Evolutionary conservation across 2,329 filamentous ascomycete genomes (phyloP), one percentile per base, ranked within the genome.

Genomic region (Rhynchosporium graminicola): DNA sequence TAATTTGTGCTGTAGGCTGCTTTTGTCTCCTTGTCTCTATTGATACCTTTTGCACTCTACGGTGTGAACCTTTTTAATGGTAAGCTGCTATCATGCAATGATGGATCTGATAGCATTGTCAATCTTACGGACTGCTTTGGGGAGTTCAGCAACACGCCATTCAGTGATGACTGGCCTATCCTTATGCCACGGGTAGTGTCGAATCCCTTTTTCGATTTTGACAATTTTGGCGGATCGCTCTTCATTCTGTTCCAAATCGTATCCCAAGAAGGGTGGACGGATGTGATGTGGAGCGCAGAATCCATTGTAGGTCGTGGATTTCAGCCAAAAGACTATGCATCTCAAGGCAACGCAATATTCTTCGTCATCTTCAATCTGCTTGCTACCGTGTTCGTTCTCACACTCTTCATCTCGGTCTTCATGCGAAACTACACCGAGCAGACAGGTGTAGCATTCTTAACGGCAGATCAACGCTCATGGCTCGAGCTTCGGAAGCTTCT

Each of bases 381-480:
- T 70, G 92, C 92, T 38, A 95, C 95, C 0, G 94, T 99, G 67
- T 99, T 99, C 77, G 90, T 99, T 65, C 82, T 99, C 73, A 99
- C 95, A 0, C 80, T 99, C 73, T 99, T 99, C 76, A 96, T 99
- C 54, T 98, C 95, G 61, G 95, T 99, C 65, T 99, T 99, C 76
- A 99, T 99, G 95, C 91, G 95, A 65, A 99, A 97, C 75, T 99
- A 99, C 77, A 99, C 95, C 0, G 95, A 99, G 77, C 93, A 98
- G 77, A 99, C 95, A 0, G 95, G 95, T 1, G 95, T 99, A 48
- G 95, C 95, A 2, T 99, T 94, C 74, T 80, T 99, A 70, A 99
- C 95, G 0, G 89, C 93, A 0, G 95, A 99, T 71, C 95, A 99
- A 75, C 88, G 95, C 69, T 97, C 94, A 0, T 99, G 95, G 95